A percentile compares a stretch with the other conserved stretches of the same genome.
Conservation (phyloP, 1,284 basidiomycete genomes). For the Sporisorium reilianum region DNA sequence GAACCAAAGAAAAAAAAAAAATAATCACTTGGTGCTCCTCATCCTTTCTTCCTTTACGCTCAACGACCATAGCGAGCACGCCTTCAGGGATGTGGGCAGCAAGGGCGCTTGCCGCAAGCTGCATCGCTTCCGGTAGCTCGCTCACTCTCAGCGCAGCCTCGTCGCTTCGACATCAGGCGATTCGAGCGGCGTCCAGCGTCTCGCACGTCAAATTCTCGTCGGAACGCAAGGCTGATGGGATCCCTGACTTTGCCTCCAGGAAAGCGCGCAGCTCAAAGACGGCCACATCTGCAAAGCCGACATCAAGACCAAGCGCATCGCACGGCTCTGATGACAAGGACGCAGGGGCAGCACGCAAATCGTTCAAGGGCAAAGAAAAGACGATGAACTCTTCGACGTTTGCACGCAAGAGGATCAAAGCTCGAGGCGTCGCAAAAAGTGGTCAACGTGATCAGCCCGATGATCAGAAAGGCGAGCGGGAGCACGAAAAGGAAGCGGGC, state of each 20-base stretch:
- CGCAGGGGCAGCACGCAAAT: background rate
- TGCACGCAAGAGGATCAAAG: background rate
- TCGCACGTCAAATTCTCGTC: background rate
- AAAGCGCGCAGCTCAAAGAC: background rate
- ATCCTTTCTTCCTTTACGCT: too few relatives aligned
- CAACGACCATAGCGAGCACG: too few relatives aligned
- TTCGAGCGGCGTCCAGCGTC: conserved; percentile 14
- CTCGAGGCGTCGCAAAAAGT: background rate
- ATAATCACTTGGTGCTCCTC: background rate
- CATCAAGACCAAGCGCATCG: background rate
- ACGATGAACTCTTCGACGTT: background rate
- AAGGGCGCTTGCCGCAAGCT: background rate
- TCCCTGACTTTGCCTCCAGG: background rate
- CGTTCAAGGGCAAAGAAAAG: conserved; percentile 13
- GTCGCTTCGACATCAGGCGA: background rate
- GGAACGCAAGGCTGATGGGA: background rate
- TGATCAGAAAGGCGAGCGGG: background rate
- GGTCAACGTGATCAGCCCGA: background rate
- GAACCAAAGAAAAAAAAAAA: background rate
- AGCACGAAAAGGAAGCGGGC: background rate
- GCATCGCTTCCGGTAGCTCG: conserved; percentile 6
- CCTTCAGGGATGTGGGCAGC: background rate
- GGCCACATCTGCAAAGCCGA: background rate
- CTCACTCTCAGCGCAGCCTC: background rate
- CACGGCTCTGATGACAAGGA: background rate